Base-by-base conservation (phyloP, 1,284 basidiomycete genomes). In the Ceratobasidium sp. region DNA sequence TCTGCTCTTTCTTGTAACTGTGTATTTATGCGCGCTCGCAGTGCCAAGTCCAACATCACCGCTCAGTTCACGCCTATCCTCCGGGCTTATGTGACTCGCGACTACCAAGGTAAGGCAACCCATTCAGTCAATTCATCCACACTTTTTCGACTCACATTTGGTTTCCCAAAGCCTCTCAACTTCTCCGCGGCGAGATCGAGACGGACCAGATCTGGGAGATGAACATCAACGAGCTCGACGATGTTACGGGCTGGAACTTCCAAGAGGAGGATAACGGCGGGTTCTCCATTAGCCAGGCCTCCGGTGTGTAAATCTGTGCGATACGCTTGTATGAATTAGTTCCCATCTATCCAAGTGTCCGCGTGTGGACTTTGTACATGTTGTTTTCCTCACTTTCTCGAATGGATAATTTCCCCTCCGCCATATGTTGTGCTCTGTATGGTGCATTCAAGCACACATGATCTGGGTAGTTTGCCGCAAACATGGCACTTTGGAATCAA, bases 41-140 rank as follows among this genome's bases (percentile, higher is more conserved):
- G 66, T 48, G 56, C 69, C 46, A 61, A 49, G 58, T 72, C 69
- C n/a, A n/a, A n/a, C n/a, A n/a, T n/a, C n/a, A n/a, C n/a, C n/a
- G n/a, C n/a, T n/a, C n/a, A n/a, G n/a, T 72, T 72, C 22, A 72
- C 69, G 2, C 69, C 69, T 11, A 31, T 31, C n/a, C 58, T 72
- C 19, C 59, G 56, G 5, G 69, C 69, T 9, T 72, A 62, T 24
- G 66, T 69, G 6, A 72, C 69, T 31, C 41, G 69, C 41, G 69
- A 72, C 1, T 61, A 72, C 27, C 46, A 72, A 22, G 66, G 66
- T 69, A 24, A 39, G 54, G 22, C 5, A 7, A 34, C 7, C 9
- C 24, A n/a, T 13, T 8, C n/a, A n/a, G 3, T 58, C 14, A 0
- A 7, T 2, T 19, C 14, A 19, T 29, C 29, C 7, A 46, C 46